phyloP scores from a whole-genome alignment of 2,329 filamentous ascomycete genomes.

The Clonostachys rosea region DNA sequence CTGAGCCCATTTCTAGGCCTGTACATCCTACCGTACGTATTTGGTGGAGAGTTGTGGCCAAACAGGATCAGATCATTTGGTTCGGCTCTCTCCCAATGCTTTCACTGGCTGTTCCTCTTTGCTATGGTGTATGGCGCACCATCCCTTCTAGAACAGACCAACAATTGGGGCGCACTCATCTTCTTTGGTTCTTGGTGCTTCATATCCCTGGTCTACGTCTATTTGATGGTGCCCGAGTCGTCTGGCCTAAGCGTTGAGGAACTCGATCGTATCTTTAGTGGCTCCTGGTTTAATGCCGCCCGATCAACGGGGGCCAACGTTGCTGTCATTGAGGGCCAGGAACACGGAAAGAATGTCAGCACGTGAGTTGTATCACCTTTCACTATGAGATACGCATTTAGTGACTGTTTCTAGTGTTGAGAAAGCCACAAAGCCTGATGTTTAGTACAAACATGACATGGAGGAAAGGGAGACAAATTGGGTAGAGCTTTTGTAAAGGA shows the following conservation, averaged over 20 bases:
- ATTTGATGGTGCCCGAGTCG: conserved; percentile 30
- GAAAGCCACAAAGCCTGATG: too few relatives aligned
- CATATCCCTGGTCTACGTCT: conserved; percentile 27
- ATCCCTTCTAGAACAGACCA: conserved; percentile 19
- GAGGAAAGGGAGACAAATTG: too few relatives aligned
- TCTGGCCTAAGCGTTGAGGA: conserved; percentile 29
- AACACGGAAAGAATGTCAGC: too few relatives aligned
- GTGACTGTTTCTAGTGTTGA: too few relatives aligned
- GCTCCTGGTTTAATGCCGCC: conserved; percentile 14
- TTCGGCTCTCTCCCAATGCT: conserved; percentile 22
- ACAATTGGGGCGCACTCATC: conserved; percentile 36
- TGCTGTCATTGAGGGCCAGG: too few relatives aligned
- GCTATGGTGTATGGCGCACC: conserved; percentile 25
- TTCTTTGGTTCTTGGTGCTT: conserved; percentile 33
- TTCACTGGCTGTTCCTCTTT: conserved; percentile 30
- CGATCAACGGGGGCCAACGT: conserved; percentile 1
- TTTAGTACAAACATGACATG: too few relatives aligned
- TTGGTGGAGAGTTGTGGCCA: conserved; percentile 37
- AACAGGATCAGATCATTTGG: conserved; percentile 38
- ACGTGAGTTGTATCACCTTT: too few relatives aligned
- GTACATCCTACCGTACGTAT: conserved; percentile 35
- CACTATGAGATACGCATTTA: too few relatives aligned
- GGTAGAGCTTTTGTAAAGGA: too few relatives aligned
- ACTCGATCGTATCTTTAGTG: conserved; percentile 26
- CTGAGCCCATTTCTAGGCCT: conserved; percentile 8